Evolutionary conservation across 2,329 filamentous ascomycete species (phyloP).

Genomic region (Graphium sp.): DNA sequence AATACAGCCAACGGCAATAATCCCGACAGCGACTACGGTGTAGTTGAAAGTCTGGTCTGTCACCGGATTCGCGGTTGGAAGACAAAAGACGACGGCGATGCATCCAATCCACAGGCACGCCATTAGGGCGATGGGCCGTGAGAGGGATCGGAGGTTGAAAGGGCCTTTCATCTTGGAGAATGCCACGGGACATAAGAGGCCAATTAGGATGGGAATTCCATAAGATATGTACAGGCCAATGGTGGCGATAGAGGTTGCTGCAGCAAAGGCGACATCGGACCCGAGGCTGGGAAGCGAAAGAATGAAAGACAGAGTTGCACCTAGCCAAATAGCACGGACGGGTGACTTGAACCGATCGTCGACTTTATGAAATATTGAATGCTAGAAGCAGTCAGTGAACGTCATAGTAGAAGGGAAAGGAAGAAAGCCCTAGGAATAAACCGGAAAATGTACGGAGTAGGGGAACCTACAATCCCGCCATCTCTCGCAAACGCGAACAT

Average conservation of each 20-base stretch:
- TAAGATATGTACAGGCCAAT: constrained; percentile 42
- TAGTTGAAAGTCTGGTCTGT: constrained; percentile 41
- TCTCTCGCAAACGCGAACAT: constrained; percentile 42
- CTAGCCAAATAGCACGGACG: constrained; percentile 36
- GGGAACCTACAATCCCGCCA: constrained; percentile 26
- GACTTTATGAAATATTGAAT: constrained; percentile 34
- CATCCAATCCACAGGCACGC: constrained; percentile 33
- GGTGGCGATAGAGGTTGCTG: constrained; percentile 41
- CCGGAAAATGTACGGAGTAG: no score
- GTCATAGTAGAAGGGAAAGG: background rate
- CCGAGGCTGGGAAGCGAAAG: constrained; percentile 38
- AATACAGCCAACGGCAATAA: constrained; percentile 29
- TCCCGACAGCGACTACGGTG: constrained; percentile 39
- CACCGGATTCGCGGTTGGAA: constrained; percentile 37
- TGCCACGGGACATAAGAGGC: constrained; percentile 28
- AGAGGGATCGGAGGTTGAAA: constrained; percentile 30
- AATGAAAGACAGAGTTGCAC: constrained; percentile 33
- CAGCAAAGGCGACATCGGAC: constrained; percentile 34
- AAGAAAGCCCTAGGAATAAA: constrained; percentile 1
- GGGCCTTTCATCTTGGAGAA: constrained; percentile 35
- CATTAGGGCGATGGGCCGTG: constrained; percentile 25
- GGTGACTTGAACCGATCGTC: constrained; percentile 30
- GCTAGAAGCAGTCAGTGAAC: constrained; percentile 10
- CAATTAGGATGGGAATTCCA: constrained; percentile 37
- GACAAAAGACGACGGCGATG: constrained; percentile 39